Base-by-base conservation (phyloP, 2,329 filamentous ascomycete species). In the Botrytis aclada region DNA sequence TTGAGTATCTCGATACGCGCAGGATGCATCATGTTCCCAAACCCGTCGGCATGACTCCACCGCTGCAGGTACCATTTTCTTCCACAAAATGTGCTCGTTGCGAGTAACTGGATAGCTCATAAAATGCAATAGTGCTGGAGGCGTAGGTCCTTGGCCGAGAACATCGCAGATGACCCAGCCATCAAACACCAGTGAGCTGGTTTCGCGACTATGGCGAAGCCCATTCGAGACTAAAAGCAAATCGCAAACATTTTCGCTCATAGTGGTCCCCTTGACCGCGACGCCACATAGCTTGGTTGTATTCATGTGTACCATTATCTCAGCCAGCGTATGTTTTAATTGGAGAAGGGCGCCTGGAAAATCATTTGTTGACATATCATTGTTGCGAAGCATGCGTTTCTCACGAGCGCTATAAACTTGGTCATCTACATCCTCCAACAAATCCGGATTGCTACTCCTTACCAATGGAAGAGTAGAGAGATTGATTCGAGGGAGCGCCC, bases 11-110 rank as follows among this genome's bases (percentile, higher is more conserved):
- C 25, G 39, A 60, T 60, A 43, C 14, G 14, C 51, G 41, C 37
- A 43, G 2, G 51, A 69, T 10, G 20, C 20, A 32, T n/a, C 41
- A 22, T 60, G 37, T 43, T 69, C 16, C 51, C 66, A 69, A 16
- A 41, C 29, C 22, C n/a, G 54, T 25, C 37, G 51, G 22, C 66
- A 69, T 61, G 66, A 69, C 41, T 69, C 51, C 16, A 69, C 37
- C 4, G 66, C 66, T 14, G 51, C 37, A 37, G 20, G 39, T 41
- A 69, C 25, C n/a, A 45, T 60, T 45, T 43, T 43, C 29, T 69
- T 69, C 66, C 51, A 69, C 12, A 69, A 45, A 5, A 61, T 61
- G 16, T 61, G 39, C 39, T 8, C n/a, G 4, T 22, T 12, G 20
- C 7, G 54, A n/a, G 54, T 18, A 45, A 69, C 7, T 7, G 14